Percentiles rank a stretch among this genome's conserved stretches.
Evolutionary conservation across 805 yeast genomes (phyloP).

Genomic region (Candida multigemmis): DNA sequence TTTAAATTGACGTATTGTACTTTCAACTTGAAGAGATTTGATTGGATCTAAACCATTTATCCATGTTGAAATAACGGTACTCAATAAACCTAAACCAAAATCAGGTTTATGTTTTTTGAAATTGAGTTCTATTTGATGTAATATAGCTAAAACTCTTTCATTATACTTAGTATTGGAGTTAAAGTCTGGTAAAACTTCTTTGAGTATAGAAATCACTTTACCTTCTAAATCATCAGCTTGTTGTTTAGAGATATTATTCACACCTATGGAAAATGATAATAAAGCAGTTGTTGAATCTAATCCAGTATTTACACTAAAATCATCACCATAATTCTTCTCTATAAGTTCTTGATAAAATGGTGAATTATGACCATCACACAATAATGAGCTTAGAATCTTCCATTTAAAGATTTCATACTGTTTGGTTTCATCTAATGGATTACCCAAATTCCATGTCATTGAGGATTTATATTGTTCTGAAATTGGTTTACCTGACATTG

Average conservation of each 20-base stretch:
- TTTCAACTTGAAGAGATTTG: slow-evolving; percentile 56
- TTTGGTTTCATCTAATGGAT: slow-evolving; percentile 43
- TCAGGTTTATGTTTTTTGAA: slow-evolving; percentile 84
- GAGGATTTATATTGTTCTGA: slow-evolving; percentile 73
- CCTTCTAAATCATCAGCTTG: slow-evolving; percentile 38
- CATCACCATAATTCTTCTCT: slow-evolving; percentile 78
- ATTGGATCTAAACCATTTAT: slow-evolving; percentile 76
- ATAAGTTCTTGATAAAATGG: slow-evolving; percentile 81
- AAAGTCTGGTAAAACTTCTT: slow-evolving; percentile 27
- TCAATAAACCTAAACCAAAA: slow-evolving; percentile 74
- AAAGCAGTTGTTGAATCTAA: slow-evolving; percentile 72
- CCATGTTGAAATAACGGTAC: slow-evolving; percentile 77
- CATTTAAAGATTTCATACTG: slow-evolving; percentile 63
- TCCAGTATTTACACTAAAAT: slow-evolving; percentile 83
- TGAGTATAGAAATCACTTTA: slow-evolving; percentile 39
- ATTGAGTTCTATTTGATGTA: slow-evolving; percentile 78
- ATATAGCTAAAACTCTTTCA: slow-evolving; percentile 65
- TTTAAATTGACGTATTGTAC: slow-evolving; percentile 49
- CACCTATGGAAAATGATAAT: slow-evolving; percentile 75
- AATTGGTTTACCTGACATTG: slow-evolving; percentile 42
- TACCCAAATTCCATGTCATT: slow-evolving; percentile 81
- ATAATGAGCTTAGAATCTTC: slow-evolving; percentile 58
- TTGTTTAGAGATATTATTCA: slow-evolving; percentile 58
- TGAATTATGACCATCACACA: slow-evolving; percentile 88
- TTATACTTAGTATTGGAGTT: slow-evolving; percentile 13